These are phyloP conservation scores for Oryza glaberrima DNA, from an alignment of 176 grass and related monocot genomes.

Conservation along the genomic window DNA sequence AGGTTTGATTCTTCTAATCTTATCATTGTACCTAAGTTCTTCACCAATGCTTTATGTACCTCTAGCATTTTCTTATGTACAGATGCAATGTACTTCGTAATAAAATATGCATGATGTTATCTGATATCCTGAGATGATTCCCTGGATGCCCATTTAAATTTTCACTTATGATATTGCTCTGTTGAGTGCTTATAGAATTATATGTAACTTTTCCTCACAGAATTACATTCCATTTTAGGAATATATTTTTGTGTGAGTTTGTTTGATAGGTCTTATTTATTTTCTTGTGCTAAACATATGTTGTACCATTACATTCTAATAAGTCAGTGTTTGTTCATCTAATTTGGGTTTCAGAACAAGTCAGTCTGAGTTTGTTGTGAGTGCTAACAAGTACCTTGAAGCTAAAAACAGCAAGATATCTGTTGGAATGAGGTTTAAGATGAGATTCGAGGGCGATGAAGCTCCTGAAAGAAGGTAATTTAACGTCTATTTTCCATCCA, in stretches of 20 bases:
- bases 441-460: slow-evolving; percentile 87
- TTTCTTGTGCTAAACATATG: slow-evolving; percentile 18
- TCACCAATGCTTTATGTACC: slow-evolving; percentile 4
- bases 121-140: not conserved
- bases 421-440: slow-evolving; percentile 85
- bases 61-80: slow-evolving; percentile 8
- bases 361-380: slow-evolving; percentile 76
- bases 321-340: slow-evolving; percentile 27
- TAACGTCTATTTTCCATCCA: slow-evolving; percentile 4
- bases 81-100: not conserved
- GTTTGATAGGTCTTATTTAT: not conserved
- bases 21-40: not conserved
- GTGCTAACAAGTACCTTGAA: slow-evolving; percentile 81
- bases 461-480: slow-evolving; percentile 80
- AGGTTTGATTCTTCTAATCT: slow-evolving; percentile 52
- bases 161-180: slow-evolving; percentile 9
- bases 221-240: slow-evolving; percentile 6
- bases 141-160: slow-evolving; percentile 22
- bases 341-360: slow-evolving; percentile 61
- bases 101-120: not conserved
- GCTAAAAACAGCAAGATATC: slow-evolving; percentile 71
- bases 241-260: not conserved
- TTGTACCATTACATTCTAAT: not conserved
- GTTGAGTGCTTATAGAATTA: slow-evolving; percentile 19
- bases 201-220: not conserved